These are phyloP conservation scores for Talaromyces sp. DNA, from an alignment of 2,329 filamentous ascomycete species.

Conservation along the genomic window DNA sequence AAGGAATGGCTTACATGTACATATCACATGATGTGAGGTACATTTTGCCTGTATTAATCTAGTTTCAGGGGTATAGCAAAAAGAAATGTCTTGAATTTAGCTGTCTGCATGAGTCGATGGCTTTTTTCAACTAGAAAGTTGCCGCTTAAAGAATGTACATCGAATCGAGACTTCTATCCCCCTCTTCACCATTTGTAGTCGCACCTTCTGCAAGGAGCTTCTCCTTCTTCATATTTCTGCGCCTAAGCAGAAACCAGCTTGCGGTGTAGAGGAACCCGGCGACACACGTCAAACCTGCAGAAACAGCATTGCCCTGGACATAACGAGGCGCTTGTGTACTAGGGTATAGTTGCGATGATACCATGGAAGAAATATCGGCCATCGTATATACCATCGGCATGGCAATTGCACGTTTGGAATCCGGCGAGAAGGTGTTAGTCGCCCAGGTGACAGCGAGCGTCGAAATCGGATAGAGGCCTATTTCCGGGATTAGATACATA, in stretches of 20 bases:
- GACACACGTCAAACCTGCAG: slow-evolving; percentile 2
- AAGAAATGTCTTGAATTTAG: too few species aligned
- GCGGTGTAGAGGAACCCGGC: background rate
- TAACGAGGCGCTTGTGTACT: slow-evolving; percentile 1
- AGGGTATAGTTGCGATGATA: slow-evolving; percentile 5
- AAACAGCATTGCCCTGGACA: slow-evolving; percentile 3
- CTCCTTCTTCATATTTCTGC: slow-evolving; percentile 2
- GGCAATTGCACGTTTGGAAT: slow-evolving; percentile 1
- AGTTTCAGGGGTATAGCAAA: too few species aligned
- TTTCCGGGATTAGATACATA: background rate
- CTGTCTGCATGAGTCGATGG: too few species aligned
- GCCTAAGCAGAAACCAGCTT: background rate
- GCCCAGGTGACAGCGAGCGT: slow-evolving; percentile 4
- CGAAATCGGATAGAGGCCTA: slow-evolving; percentile 5
- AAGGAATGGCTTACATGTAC: too few species aligned
- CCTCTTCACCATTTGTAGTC: slow-evolving; percentile 2
- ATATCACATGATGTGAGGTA: too few species aligned
- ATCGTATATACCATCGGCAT: slow-evolving; percentile 5
- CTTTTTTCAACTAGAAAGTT: background rate
- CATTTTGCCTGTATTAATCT: too few species aligned
- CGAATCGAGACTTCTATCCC: slow-evolving; percentile 1
- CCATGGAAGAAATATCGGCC: slow-evolving; percentile 1
- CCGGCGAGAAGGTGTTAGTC: background rate
- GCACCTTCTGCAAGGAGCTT: slow-evolving; percentile 1
- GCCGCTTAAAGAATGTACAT: slow-evolving; percentile 8